Evolutionary conservation across 768 basidiomycete species (phyloP), one percentile per base, ranked within the genome.

Genomic region (Calocybe cyanea): DNA sequence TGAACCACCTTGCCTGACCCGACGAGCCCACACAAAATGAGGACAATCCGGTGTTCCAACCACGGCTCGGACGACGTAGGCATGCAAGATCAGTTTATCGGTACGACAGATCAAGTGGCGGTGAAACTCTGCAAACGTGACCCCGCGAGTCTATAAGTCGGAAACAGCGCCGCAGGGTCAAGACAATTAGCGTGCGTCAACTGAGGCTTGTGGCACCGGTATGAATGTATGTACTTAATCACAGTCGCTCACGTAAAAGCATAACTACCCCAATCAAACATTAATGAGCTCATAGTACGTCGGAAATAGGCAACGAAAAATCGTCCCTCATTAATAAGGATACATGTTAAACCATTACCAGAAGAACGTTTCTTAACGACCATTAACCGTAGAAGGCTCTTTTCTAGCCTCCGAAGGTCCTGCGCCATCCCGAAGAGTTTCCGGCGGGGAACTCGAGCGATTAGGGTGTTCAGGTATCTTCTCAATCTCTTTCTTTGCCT

Each of bases 391-490:
- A 40, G 83, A 72, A 8, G 86, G 87, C 55, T 87, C 85, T 64
- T 83, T 73, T 51, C 82, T 70, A 53, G 65, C 65, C 17, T 68
- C 64, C 48, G 66, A 59, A 10, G 71, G 64, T 41, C 66, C 63
- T 54, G 65, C 53, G 20, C 53, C 57, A 34, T 51, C 61, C 41
- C 63, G 57, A 50, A 62, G 57, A 41, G 59, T 60, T n/a, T 62
- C 63, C 43, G 63, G 60, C 43, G 71, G 57, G 14, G 70, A 60
- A 43, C 83, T 78, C 36, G 68, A 61, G 57, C 73, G 78, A 62
- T 94, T 96, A 13, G 93, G 93, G 63, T 96, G 93, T 45, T 84
- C 79, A 28, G 92, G 85, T 61, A 99, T 94, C 66, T 85, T 85
- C 44, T 83, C 81, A 53, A 96, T 89, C 58, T 95, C 93, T 55